Conservation (phyloP, 768 basidiomycete species). For the Rhizopogon sp. region DNA sequence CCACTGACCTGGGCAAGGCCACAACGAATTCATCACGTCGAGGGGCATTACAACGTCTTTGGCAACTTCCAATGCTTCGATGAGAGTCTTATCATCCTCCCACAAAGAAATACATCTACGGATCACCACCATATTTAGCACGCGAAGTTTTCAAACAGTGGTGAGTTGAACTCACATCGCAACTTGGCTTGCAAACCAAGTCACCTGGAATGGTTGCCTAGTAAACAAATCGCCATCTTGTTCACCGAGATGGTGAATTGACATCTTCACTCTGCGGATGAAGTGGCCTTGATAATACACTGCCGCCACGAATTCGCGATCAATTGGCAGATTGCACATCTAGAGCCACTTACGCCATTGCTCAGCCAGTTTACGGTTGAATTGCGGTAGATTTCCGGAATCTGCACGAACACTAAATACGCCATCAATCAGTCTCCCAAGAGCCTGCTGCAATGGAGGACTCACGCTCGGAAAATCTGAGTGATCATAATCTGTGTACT, state of each 20-base stretch:
- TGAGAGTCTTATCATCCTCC: conserved; percentile 54
- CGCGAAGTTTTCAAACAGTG: conserved; percentile 9
- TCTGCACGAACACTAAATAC: conserved; percentile 45
- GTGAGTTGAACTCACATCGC: conserved; percentile 42
- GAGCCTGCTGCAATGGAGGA: conserved; percentile 4
- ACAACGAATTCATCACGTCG: conserved; percentile 64
- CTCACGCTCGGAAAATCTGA: conserved; percentile 60
- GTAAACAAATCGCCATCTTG: conserved; percentile 52
- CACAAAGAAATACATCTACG: conserved; percentile 61
- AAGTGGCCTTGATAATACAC: conserved; percentile 68
- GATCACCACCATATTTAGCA: neutral
- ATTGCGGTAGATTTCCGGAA: conserved; percentile 42
- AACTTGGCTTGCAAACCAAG: conserved; percentile 68
- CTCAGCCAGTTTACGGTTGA: conserved; percentile 67
- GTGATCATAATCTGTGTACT: conserved; percentile 65
- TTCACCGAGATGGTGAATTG: conserved; percentile 48
- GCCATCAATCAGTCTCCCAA: neutral
- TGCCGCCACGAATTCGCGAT: conserved; percentile 20
- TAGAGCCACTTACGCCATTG: conserved; percentile 64
- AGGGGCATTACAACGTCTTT: conserved; percentile 59
- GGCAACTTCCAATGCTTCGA: conserved; percentile 58
- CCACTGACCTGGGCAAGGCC: conserved; percentile 52
- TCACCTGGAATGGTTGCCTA: conserved; percentile 63
- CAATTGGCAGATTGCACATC: neutral
- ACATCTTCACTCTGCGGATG: conserved; percentile 51